Evolutionary conservation across 192 early-diverging fungal genomes (phyloP).

Genomic region (Backusella australiensis): DNA sequence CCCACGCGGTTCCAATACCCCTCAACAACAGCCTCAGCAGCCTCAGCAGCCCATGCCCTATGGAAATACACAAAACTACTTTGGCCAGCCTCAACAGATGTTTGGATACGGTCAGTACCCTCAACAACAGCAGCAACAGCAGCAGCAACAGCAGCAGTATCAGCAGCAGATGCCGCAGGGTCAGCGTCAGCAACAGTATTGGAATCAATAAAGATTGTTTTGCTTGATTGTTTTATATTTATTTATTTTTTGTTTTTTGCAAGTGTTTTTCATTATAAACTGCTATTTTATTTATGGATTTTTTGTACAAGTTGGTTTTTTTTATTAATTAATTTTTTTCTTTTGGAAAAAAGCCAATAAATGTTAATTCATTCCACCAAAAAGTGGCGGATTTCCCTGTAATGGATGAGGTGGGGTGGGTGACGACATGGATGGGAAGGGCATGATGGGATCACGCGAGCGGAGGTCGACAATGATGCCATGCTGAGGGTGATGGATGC

Average conservation of each 20-base stretch:
- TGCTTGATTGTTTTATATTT: background rate
- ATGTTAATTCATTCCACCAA: background rate
- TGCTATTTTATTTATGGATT: background rate
- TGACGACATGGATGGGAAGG: background rate
- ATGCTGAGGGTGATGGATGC: conserved; percentile 31
- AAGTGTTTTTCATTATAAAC: too few species aligned
- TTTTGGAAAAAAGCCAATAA: too few species aligned
- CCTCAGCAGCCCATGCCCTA: background rate
- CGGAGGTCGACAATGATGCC: background rate
- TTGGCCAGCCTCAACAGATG: background rate
- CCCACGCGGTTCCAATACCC: conserved; percentile 14
- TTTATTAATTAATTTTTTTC: background rate
- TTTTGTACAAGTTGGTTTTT: background rate
- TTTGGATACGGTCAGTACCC: background rate
- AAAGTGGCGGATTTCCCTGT: background rate
- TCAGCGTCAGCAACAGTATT: conserved; percentile 15
- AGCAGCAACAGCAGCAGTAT: conserved; percentile 12
- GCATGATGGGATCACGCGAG: background rate
- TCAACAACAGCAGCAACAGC: conserved; percentile 18
- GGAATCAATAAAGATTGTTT: conserved; percentile 30
- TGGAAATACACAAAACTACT: background rate
- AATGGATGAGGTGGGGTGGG: background rate
- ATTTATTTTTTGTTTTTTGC: background rate
- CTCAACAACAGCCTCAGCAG: conserved; percentile 12
- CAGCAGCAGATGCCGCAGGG: conserved; percentile 24